Evolutionary conservation across 1,284 basidiomycete genomes (phyloP).

Genomic region (Meripilus lineatus): DNA sequence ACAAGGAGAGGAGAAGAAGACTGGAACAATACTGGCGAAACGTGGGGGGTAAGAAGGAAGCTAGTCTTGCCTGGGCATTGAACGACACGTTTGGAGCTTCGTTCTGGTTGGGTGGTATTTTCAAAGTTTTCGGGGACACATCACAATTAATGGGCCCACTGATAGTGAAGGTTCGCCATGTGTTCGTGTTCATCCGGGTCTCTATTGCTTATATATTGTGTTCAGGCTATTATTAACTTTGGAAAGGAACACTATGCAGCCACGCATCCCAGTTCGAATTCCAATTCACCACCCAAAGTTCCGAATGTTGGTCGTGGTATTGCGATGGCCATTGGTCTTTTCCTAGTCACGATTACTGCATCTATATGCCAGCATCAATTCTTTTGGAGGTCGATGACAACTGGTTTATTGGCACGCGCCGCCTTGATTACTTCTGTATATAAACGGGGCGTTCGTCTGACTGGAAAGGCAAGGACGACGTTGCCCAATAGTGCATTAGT

Average conservation of each 20-base stretch:
- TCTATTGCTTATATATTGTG: not conserved
- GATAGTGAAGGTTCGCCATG: slow-evolving; percentile 53
- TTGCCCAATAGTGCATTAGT: slow-evolving; percentile 68
- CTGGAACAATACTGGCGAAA: slow-evolving; percentile 47
- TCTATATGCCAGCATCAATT: slow-evolving; percentile 69
- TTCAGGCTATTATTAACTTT: slow-evolving; percentile 63
- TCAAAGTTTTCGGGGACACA: slow-evolving; percentile 56
- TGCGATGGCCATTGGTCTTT: slow-evolving; percentile 69
- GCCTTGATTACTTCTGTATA: slow-evolving; percentile 76
- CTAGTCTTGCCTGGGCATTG: slow-evolving; percentile 63
- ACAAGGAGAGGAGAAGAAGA: slow-evolving; percentile 25
- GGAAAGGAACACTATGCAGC: slow-evolving; percentile 43
- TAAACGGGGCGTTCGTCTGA: slow-evolving; percentile 63
- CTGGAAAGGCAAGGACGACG: slow-evolving; percentile 59
- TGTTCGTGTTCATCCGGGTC: not conserved
- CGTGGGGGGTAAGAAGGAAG: slow-evolving; percentile 40
- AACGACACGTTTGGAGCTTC: slow-evolving; percentile 65
- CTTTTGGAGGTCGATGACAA: slow-evolving; percentile 74
- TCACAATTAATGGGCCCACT: slow-evolving; percentile 63
- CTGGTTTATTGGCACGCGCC: slow-evolving; percentile 65
- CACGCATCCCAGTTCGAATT: slow-evolving; percentile 22
- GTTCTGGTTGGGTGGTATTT: slow-evolving; percentile 67
- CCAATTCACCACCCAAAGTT: slow-evolving; percentile 12
- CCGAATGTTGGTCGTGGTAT: slow-evolving; percentile 63
- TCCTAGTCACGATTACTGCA: slow-evolving; percentile 53